Evolutionary conservation across 2,329 filamentous ascomycete genomes (phyloP).

Genomic region (Phialophora tarda): DNA sequence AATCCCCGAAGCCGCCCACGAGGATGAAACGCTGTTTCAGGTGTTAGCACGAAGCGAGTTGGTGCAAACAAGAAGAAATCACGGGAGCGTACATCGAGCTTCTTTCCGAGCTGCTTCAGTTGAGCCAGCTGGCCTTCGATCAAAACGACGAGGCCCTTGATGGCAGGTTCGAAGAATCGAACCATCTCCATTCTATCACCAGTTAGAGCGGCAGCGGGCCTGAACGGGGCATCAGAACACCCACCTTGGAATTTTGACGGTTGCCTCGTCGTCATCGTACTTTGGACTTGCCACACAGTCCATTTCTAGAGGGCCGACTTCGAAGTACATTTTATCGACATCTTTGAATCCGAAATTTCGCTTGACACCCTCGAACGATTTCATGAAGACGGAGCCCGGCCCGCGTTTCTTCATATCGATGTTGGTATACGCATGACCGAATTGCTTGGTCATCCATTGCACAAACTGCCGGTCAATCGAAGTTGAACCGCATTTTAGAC

Average conservation of each 20-base stretch:
- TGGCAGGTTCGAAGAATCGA: background rate
- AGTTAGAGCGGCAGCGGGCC: background rate
- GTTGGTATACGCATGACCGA: background rate
- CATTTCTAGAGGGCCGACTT: background rate
- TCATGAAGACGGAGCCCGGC: background rate
- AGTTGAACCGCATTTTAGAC: background rate
- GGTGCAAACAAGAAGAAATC: background rate
- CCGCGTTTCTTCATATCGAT: background rate
- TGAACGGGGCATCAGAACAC: background rate
- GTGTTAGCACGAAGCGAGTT: background rate
- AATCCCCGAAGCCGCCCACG: background rate
- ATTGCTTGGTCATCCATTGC: background rate
- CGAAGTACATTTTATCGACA: background rate
- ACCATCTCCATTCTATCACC: background rate
- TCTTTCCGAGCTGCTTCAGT: background rate
- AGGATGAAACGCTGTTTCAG: background rate
- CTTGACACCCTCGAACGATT: background rate
- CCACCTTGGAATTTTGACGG: background rate
- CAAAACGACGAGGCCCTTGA: background rate
- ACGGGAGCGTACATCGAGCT: background rate
- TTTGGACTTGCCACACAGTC: background rate
- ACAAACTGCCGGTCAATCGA: slow-evolving; percentile 7
- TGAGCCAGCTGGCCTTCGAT: slow-evolving; percentile 3
- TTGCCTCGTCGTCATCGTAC: background rate
- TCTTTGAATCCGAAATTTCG: slow-evolving; percentile 1